A percentile compares a stretch with the other conserved stretches of the same genome.
These are phyloP conservation scores for Gnomoniopsis smithogilvyi DNA, from an alignment of 2,329 filamentous ascomycete species.

Conservation along the genomic window DNA sequence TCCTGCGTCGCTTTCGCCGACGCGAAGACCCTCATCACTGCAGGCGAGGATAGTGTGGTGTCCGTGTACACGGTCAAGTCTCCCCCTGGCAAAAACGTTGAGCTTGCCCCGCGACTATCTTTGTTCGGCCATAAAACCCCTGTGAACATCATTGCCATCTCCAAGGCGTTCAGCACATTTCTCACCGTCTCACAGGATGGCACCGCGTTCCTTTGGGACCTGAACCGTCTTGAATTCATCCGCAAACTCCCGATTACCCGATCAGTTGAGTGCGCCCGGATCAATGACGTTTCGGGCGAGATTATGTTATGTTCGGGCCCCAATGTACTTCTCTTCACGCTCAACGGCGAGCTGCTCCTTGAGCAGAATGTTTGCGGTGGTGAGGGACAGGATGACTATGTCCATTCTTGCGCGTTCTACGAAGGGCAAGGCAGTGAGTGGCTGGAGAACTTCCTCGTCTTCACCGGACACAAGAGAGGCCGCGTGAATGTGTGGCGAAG, in stretches of 20 bases:
- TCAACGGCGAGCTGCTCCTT: constrained; percentile 82
- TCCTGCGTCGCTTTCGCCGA: constrained; percentile 83
- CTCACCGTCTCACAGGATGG: constrained; percentile 81
- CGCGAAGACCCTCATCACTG: constrained; percentile 85
- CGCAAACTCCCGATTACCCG: constrained; percentile 63
- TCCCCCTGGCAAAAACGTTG: constrained; percentile 64
- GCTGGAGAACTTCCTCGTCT: constrained; percentile 80
- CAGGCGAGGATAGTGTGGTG: constrained; percentile 87
- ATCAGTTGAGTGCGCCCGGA: constrained; percentile 68
- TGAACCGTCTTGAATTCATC: constrained; percentile 86
- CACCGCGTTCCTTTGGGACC: constrained; percentile 85
- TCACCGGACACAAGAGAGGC: constrained; percentile 83
- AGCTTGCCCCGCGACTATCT: constrained; percentile 73
- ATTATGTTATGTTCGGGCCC: constrained; percentile 80
- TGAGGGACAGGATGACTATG: constrained; percentile 63
- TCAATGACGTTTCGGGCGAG: constrained; percentile 89
- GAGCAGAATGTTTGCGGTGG: constrained; percentile 75
- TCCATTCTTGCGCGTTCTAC: constrained; percentile 86
- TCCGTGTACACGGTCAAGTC: constrained; percentile 75
- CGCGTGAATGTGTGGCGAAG: constrained; percentile 76
- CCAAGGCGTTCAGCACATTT: constrained; percentile 83
- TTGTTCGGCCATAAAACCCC: constrained; percentile 88
- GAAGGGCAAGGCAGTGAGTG: constrained; percentile 89
- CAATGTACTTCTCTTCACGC: constrained; percentile 73
- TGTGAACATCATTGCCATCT: constrained; percentile 78